Base-by-base conservation (phyloP, 1,139 yeast species). In the Yamadazyma dushanensis region DNA sequence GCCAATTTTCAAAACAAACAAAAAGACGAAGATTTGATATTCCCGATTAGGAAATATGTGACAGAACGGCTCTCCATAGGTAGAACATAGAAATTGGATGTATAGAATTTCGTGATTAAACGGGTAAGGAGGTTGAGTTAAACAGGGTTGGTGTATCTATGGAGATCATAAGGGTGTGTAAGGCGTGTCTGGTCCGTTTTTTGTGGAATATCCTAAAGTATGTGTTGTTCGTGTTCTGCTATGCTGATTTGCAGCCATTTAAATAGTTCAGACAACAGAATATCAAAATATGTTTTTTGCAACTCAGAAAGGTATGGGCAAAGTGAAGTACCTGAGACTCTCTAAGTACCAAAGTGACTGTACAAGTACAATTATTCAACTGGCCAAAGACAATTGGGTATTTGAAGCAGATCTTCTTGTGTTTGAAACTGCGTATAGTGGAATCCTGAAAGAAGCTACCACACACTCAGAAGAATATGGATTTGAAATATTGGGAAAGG, bases 1-100 rank as follows among this genome's bases (percentile, higher is more conserved):
- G 39, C 25, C 28, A 18, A n/a, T 17, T 28, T 35, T 37, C 38
- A 38, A 40, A 40, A 35, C 39, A 40, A 40, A 35, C 38, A 38
- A 38, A 39, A 29, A 28, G 44, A 40, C 44, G 44, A 40, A 37
- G 29, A 22, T 5, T 16, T 29, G 27, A 31, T 28, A 23, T 36
- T 31, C 43, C 40, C 8, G 13, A 36, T 36, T 22, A 7, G 43
- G 43, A 21, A 39, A 27, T 17, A 8, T 22, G 29, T 21, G 29
- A 10, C 27, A 5, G n/a, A 8, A 21, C 13, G 5, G n/a, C 24
- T n/a, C 24, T 21, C 5, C 24, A 21, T 21, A 9, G 6, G 9
- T 21, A 5, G 10, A 21, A n/a, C n/a, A n/a, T n/a, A n/a, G n/a
- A n/a, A n/a, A n/a, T n/a, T n/a, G n/a, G n/a, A n/a, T n/a, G n/a